A percentile compares a stretch with the other conserved stretches of the same genome.
Conservation (phyloP, 257 asterid genomes). For the Jacaranda copaia region DNA sequence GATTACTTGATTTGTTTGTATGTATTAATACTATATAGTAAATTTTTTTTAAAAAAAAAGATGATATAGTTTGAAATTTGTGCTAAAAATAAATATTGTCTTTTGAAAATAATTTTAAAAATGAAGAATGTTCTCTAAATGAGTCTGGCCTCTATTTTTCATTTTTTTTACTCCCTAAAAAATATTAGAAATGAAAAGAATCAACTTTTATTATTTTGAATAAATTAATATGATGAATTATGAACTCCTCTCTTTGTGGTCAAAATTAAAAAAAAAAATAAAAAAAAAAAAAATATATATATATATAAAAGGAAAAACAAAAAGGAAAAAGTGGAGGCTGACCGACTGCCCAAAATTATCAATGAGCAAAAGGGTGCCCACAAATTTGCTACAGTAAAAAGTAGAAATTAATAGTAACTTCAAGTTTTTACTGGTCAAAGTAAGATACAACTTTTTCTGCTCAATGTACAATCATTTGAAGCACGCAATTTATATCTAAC, state of each 20-base stretch:
- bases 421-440: not conserved
- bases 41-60: too few relatives aligned
- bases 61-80: not conserved
- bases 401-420: not conserved
- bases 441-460: conserved; percentile 6
- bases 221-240: too few relatives aligned
- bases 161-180: too few relatives aligned
- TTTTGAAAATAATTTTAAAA: not conserved
- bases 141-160: too few relatives aligned
- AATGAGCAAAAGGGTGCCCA: not conserved
- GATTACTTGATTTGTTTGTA: too few relatives aligned
- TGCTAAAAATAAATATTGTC: too few relatives aligned
- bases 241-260: not conserved
- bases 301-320: not conserved
- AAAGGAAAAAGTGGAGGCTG: not conserved
- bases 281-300: not conserved
- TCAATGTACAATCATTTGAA: conserved; percentile 21
- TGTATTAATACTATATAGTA: too few relatives aligned
- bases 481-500: conserved; percentile 4
- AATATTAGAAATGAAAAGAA: too few relatives aligned
- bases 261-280: not conserved
- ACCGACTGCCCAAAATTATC: not conserved
- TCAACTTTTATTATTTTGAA: too few relatives aligned
- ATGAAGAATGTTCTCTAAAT: not conserved
- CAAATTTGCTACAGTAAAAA: not conserved